Evolutionary conservation across 805 yeast species (phyloP).

Genomic region (Saturnispora ahearnii): DNA sequence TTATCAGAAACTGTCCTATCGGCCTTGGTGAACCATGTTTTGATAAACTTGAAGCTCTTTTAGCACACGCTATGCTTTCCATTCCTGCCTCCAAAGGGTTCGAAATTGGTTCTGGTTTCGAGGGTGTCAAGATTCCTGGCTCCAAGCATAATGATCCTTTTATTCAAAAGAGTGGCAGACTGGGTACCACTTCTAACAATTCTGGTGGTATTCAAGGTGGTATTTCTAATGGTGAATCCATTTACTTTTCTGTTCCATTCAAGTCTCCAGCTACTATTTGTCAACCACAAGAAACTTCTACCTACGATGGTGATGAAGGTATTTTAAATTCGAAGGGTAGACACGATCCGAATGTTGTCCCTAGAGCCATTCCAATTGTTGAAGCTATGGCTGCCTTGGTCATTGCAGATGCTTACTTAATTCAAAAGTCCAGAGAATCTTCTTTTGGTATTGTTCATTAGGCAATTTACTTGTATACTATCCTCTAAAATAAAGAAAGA

Average conservation of each 20-base stretch:
- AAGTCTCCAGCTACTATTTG: conserved; percentile 97
- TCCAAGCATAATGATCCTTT: conserved; percentile 92
- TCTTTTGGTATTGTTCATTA: conserved; percentile 30
- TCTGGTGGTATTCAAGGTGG: conserved; percentile 99
- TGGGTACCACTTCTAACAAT: conserved; percentile 83
- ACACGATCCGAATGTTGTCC: conserved; percentile 97
- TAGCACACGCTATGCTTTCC: conserved; percentile 97
- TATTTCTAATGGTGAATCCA: conserved; percentile 90
- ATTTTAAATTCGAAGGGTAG: conserved; percentile 92
- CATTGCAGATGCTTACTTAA: conserved; percentile 72
- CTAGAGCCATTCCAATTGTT: conserved; percentile 96
- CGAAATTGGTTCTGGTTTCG: conserved; percentile 94
- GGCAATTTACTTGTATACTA: neutral
- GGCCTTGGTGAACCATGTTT: conserved; percentile 99
- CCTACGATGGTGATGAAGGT: conserved; percentile 85
- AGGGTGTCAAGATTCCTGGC: conserved; percentile 84
- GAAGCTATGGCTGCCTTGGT: conserved; percentile 98
- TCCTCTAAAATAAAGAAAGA: neutral
- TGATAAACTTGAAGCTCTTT: conserved; percentile 88
- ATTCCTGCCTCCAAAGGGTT: conserved; percentile 98
- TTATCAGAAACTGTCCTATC: conserved; percentile 82
- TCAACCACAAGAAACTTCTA: conserved; percentile 81
- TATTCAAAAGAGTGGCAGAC: conserved; percentile 45
- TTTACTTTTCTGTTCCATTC: conserved; percentile 92
- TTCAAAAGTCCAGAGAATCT: conserved; percentile 78